A percentile compares a stretch with the other conserved stretches of the same genome.
These are phyloP conservation scores for Leptomonas seymouri DNA, from an alignment of 208 protist species.

Conservation along the genomic window DNA sequence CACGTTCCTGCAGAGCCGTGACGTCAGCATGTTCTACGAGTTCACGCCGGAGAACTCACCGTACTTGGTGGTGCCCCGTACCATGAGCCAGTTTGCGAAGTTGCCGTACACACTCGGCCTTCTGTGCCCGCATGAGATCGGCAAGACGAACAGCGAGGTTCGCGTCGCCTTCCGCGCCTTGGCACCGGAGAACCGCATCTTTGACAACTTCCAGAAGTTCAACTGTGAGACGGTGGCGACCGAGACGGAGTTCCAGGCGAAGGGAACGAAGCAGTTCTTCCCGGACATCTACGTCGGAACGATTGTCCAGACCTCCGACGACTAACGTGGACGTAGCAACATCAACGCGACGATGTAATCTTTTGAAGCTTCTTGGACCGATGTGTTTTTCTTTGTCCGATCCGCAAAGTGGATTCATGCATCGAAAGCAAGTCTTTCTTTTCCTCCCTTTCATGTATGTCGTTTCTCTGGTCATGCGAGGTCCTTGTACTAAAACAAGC, in stretches of 20 bases:
- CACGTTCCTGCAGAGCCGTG: constrained; percentile 73
- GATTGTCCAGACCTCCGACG: constrained; percentile 62
- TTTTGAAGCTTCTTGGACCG: background rate
- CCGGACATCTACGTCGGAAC: constrained; percentile 83
- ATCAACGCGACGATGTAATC: background rate
- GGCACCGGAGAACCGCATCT: constrained; percentile 59
- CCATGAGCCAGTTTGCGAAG: constrained; percentile 57
- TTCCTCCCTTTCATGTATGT: background rate
- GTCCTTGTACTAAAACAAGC: background rate
- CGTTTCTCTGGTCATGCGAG: background rate
- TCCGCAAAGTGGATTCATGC: background rate
- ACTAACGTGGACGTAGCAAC: constrained; percentile 23
- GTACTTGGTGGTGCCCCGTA: constrained; percentile 76
- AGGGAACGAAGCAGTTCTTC: constrained; percentile 74
- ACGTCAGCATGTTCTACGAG: constrained; percentile 82
- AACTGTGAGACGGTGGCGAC: constrained; percentile 57
- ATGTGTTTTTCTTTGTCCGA: background rate
- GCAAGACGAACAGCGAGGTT: constrained; percentile 50
- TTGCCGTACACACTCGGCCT: constrained; percentile 68
- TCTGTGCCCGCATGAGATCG: constrained; percentile 60
- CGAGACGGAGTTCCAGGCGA: constrained; percentile 79
- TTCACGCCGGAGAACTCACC: constrained; percentile 77
- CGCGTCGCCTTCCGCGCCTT: constrained; percentile 68
- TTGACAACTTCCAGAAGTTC: constrained; percentile 77
- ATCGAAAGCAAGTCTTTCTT: background rate